Conservation (phyloP, 768 basidiomycete species). For the Tylopilus intermedius region DNA sequence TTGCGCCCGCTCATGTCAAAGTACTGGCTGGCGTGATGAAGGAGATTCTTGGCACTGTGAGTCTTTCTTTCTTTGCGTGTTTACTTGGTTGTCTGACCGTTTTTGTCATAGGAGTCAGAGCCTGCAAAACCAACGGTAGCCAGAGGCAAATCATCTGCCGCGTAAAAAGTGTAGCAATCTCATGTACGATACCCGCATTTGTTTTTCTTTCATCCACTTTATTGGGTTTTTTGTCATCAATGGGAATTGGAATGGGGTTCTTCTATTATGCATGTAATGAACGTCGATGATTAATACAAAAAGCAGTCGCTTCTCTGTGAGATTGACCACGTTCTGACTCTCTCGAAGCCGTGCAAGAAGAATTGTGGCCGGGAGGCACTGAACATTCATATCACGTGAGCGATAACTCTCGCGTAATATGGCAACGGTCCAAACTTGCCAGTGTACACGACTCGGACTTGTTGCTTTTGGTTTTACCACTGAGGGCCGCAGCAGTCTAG, state of each 20-base stretch:
- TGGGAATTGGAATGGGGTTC: background rate
- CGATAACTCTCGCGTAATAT: no score
- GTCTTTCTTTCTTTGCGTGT: background rate
- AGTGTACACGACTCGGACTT: no score
- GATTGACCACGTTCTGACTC: no score
- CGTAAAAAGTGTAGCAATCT: background rate
- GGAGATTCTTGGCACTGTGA: constrained; percentile 13
- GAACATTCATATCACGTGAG: no score
- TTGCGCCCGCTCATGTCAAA: constrained; percentile 30
- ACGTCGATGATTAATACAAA: background rate
- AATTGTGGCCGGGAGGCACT: no score
- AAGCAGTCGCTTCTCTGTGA: no score
- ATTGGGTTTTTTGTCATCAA: background rate
- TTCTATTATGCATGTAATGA: background rate
- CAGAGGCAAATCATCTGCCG: background rate
- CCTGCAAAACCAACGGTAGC: background rate
- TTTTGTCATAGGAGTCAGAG: background rate
- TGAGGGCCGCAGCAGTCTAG: background rate
- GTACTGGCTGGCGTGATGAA: constrained; percentile 25
- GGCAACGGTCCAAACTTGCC: no score
- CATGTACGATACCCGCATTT: background rate
- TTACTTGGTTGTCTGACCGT: background rate
- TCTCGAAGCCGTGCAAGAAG: no score
- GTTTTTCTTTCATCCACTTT: background rate
- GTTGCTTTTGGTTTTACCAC: no score